Conservation (phyloP, 805 yeast genomes). For the Candida tammaniensis region DNA sequence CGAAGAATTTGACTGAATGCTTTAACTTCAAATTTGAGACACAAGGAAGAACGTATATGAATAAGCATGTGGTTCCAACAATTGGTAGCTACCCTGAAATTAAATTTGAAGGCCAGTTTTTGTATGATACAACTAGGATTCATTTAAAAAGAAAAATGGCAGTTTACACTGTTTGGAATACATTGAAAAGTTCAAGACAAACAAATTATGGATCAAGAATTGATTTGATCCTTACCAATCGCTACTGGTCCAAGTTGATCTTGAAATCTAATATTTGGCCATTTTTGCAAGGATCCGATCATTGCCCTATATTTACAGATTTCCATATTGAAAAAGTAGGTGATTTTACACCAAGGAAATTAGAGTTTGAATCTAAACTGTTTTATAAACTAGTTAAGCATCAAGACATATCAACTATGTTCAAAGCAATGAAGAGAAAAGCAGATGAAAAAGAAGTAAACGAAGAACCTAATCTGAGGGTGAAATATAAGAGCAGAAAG, state of each 20-base stretch:
- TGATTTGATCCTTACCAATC: conserved; percentile 65
- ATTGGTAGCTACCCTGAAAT: conserved; percentile 7
- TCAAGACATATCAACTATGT: conserved; percentile 33
- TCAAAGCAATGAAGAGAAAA: conserved; percentile 14
- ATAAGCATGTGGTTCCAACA: conserved; percentile 24
- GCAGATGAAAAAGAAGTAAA: conserved; percentile 7
- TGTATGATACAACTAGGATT: conserved; percentile 59
- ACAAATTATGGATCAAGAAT: conserved; percentile 85
- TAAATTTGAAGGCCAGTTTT: conserved; percentile 21
- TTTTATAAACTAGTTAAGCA: conserved; percentile 40
- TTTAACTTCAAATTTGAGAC: conserved; percentile 33
- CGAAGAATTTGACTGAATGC: conserved; percentile 18
- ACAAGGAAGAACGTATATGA: conserved; percentile 27
- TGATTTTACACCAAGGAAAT: conserved; percentile 11
- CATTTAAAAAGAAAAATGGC: conserved; percentile 55
- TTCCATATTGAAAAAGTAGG: conserved; percentile 22
- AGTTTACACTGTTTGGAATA: conserved; percentile 93
- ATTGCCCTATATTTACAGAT: conserved; percentile 86
- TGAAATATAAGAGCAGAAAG: conserved; percentile 18
- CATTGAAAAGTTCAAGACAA: conserved; percentile 70
- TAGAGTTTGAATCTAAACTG: conserved; percentile 53
- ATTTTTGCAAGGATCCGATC: conserved; percentile 81
- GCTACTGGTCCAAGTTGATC: conserved; percentile 28
- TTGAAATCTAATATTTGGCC: conserved; percentile 61
- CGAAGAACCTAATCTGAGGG: conserved; percentile 11